phyloP scores from a whole-genome alignment of 2,329 filamentous ascomycete genomes.

The Didymosphaeria variabile region DNA sequence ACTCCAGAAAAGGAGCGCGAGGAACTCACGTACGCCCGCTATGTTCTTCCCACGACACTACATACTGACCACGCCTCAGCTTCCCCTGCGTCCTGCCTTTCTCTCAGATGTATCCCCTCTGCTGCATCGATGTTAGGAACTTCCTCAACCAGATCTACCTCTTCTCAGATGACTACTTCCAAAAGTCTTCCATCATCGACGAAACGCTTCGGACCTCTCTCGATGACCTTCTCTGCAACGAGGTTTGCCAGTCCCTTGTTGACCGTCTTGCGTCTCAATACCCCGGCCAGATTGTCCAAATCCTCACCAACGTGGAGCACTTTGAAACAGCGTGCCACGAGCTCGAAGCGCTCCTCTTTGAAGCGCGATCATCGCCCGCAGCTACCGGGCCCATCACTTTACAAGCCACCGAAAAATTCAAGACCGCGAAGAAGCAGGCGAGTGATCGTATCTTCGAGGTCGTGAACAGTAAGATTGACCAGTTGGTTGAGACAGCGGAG shows the following conservation, averaged over 20 bases:
- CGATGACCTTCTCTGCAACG: constrained; percentile 92
- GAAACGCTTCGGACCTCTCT: constrained; percentile 86
- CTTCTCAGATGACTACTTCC: constrained; percentile 95
- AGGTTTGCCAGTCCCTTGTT: constrained; percentile 90
- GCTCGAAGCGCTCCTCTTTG: constrained; percentile 84
- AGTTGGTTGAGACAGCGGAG: constrained; percentile 94
- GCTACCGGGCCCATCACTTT: constrained; percentile 82
- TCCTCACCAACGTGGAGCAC: constrained; percentile 95
- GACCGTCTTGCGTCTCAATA: constrained; percentile 92
- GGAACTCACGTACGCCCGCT: constrained; percentile 71
- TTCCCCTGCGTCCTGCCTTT: constrained; percentile 97
- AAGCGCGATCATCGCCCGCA: constrained; percentile 82
- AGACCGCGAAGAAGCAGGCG: constrained; percentile 90
- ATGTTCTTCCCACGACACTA: constrained; percentile 15
- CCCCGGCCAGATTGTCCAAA: constrained; percentile 96
- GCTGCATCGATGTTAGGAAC: constrained; percentile 97
- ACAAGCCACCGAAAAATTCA: constrained; percentile 85
- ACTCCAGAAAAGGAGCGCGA: constrained; percentile 79
- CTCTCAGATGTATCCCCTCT: constrained; percentile 98
- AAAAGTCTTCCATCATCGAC: constrained; percentile 88
- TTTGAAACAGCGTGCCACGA: constrained; percentile 94
- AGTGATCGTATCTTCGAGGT: constrained; percentile 98
- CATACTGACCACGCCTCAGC: constrained; percentile 56
- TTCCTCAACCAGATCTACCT: constrained; percentile 99
- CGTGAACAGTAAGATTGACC: constrained; percentile 98